phyloP scores from a whole-genome alignment of 1,139 yeast species.

The Suhomyces atakaporum region DNA sequence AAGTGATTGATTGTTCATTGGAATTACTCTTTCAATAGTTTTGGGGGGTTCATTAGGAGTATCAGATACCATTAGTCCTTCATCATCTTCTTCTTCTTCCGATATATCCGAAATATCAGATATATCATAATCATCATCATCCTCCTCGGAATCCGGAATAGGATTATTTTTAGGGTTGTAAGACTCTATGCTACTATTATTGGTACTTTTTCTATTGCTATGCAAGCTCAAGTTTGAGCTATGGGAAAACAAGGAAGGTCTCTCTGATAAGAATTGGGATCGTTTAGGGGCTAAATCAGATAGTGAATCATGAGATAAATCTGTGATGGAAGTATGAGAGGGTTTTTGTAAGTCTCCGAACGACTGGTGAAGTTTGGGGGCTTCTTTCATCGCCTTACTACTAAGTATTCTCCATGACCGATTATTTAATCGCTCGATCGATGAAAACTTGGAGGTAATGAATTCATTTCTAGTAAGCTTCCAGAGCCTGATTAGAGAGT shows the following conservation, averaged over 20 bases:
- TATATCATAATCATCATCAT: constrained; percentile 18
- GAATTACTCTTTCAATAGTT: no score
- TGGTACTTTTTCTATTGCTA: constrained; percentile 17
- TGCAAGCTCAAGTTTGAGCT: constrained; percentile 18
- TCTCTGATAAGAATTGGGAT: constrained; percentile 17
- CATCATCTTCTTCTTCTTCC: constrained; percentile 20
- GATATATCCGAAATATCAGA: constrained; percentile 38
- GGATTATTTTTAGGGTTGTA: constrained; percentile 11
- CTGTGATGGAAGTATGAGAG: constrained; percentile 10
- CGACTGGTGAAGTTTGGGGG: constrained; percentile 1
- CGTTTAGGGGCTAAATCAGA: constrained; percentile 17
- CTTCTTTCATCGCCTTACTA: constrained; percentile 12
- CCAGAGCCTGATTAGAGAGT: constrained; percentile 19
- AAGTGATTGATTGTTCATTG: no score
- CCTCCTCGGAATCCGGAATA: constrained; percentile 17
- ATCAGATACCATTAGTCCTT: constrained; percentile 1
- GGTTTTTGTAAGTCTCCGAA: neutral
- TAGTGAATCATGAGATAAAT: constrained; percentile 16
- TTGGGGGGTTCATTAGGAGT: constrained; percentile 1
- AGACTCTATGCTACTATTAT: constrained; percentile 17
- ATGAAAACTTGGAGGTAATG: constrained; percentile 13
- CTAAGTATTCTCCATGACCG: constrained; percentile 21
- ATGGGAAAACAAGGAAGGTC: constrained; percentile 21
- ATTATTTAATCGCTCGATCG: constrained; percentile 18
- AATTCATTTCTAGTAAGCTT: constrained; percentile 17